phyloP scores from a whole-genome alignment of 2,329 filamentous ascomycete genomes.

The Paraphaeosphaeria sporulosa region DNA sequence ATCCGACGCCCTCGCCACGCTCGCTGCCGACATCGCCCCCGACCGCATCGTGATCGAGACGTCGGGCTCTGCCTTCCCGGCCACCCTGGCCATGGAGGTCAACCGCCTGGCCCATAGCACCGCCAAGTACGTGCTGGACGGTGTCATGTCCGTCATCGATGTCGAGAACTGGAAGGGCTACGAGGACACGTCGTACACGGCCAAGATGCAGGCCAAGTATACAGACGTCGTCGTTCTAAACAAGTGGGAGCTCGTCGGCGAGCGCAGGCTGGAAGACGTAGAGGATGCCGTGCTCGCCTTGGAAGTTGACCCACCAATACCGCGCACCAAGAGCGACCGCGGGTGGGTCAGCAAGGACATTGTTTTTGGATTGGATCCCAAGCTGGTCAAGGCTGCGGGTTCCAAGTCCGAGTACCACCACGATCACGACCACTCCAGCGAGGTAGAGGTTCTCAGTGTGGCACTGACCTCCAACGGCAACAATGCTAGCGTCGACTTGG shows the following conservation, averaged over 20 bases:
- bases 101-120: constrained; percentile 79
- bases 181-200: constrained; percentile 88
- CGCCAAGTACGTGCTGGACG: constrained; percentile 77
- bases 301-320: constrained; percentile 74
- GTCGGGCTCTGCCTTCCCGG: constrained; percentile 80
- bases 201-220: constrained; percentile 85
- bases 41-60: constrained; percentile 96
- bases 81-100: constrained; percentile 88
- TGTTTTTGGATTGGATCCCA: constrained; percentile 87
- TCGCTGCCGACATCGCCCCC: constrained; percentile 68
- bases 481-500: constrained; percentile 68
- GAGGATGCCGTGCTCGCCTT: constrained; percentile 81
- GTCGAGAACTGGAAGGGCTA: constrained; percentile 96
- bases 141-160: constrained; percentile 88
- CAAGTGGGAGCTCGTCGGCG: constrained; percentile 83
- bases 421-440: constrained; percentile 75
- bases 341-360: constrained; percentile 81
- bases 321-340: constrained; percentile 84
- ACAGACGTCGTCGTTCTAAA: constrained; percentile 92
- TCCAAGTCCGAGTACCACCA: constrained; percentile 64
- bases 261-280: constrained; percentile 78
- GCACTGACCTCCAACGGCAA: constrained; percentile 62
- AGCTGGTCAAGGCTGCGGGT: constrained; percentile 65
- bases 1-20: constrained; percentile 77
- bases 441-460: constrained; percentile 92